phyloP scores from a whole-genome alignment of 208 protist species.

The Angomonas desouzai region DNA sequence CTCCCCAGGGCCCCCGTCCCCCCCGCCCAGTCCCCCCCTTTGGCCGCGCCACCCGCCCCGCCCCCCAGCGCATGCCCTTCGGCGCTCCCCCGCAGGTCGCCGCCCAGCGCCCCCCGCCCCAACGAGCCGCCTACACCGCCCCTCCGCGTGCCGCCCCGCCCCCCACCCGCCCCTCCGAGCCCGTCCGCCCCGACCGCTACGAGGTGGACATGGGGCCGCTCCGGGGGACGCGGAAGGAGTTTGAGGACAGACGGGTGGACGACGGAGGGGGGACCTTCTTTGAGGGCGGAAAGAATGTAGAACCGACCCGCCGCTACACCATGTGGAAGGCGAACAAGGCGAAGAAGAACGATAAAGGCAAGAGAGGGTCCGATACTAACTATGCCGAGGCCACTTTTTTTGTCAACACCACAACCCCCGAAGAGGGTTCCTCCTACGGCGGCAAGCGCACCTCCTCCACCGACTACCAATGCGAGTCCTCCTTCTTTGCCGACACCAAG shows the following conservation, averaged over 20 bases:
- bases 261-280: neutral
- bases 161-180: neutral
- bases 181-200: neutral
- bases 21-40: neutral
- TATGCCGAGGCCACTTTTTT: neutral
- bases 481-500: neutral
- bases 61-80: too few relatives aligned
- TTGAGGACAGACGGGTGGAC: neutral
- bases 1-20: neutral
- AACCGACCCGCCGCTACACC: neutral
- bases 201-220: neutral
- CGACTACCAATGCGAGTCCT: too few relatives aligned
- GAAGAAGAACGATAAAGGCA: neutral
- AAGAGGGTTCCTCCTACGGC: too few relatives aligned
- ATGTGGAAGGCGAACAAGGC: conserved; percentile 1
- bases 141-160: neutral
- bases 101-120: too few relatives aligned
- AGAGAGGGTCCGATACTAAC: neutral
- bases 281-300: neutral
- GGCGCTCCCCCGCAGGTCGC: too few relatives aligned
- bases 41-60: neutral
- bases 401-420: too few relatives aligned
- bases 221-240: neutral
- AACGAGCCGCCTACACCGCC: too few relatives aligned
- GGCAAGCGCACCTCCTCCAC: too few relatives aligned